phyloP scores from a whole-genome alignment of 805 yeast genomes.

The Hanseniaspora lindneri region DNA sequence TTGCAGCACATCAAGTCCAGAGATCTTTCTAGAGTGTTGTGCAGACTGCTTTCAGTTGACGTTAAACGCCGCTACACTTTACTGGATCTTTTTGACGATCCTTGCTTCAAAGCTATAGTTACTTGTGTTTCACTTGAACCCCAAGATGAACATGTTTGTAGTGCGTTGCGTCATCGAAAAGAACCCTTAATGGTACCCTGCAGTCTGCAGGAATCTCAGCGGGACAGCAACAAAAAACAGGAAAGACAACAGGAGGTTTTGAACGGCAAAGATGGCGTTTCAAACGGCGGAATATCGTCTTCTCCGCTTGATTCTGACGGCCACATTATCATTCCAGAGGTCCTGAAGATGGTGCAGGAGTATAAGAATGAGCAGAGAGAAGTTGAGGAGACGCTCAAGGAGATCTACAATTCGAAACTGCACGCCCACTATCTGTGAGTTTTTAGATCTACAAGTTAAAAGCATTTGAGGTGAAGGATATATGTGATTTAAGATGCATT shows the following conservation, averaged over 20 bases:
- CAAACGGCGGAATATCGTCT: neutral
- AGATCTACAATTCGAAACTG: neutral
- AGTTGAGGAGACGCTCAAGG: neutral
- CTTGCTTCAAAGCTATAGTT: slow-evolving; percentile 50
- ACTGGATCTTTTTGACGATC: slow-evolving; percentile 44
- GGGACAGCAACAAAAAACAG: slow-evolving; percentile 1
- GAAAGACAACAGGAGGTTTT: too few relatives aligned
- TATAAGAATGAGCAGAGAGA: slow-evolving; percentile 2
- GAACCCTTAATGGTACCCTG: slow-evolving; percentile 11
- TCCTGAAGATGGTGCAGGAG: neutral
- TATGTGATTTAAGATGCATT: too few relatives aligned
- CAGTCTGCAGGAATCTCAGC: neutral
- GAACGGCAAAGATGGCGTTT: neutral
- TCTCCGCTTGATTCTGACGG: slow-evolving; percentile 9
- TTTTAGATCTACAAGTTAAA: too few relatives aligned
- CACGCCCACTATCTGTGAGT: slow-evolving; percentile 5
- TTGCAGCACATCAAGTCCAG: slow-evolving; percentile 48
- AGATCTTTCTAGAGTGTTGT: slow-evolving; percentile 56
- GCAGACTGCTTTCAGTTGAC: slow-evolving; percentile 63
- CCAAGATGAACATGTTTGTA: neutral
- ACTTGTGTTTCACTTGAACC: slow-evolving; percentile 35
- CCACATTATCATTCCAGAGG: slow-evolving; percentile 2
- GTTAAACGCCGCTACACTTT: slow-evolving; percentile 43
- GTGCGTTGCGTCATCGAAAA: slow-evolving; percentile 1
- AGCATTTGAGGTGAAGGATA: too few relatives aligned